Base-by-base conservation (phyloP, 192 early-diverging fungal genomes). In the Coemansia sp. region DNA sequence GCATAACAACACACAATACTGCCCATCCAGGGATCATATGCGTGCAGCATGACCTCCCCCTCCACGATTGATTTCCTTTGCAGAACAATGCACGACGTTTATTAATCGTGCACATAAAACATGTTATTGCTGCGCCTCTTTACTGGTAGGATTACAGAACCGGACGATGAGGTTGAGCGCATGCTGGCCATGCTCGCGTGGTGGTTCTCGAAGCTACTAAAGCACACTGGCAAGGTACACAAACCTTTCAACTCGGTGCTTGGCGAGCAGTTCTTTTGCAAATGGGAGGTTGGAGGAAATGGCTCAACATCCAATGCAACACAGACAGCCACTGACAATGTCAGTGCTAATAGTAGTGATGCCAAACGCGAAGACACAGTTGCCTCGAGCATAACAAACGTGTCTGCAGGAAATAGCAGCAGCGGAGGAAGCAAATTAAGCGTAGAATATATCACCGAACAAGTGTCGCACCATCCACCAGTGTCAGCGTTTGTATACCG, bases 191-290 rank as follows among this genome's bases (percentile, higher is more conserved):
- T 87, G 39, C 74, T 90, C 46, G 82, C 87, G 36, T 92, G 89
- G 88, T 90, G 87, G 85, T 87, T 81, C 65, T 85, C 87, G 22
- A 90, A 88, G 68, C 86, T 89, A 57, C 84, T 88, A 17, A 90
- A 89, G 65, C 83, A 82, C 58, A 71, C 78, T 22, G 84, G 80
- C 4, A 85, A 76, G 58, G 67, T 86, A 5, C 68, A 82, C 52
- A 87, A 87, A 74, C 84, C 85, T 14, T 87, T 83, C 68, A 87
- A 87, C 64, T 85, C 84, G 23, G 66, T 87, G 22, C 67, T 87
- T 8, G 84, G 86, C 58, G 86, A 87, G 71, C 84, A 78, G 62
- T 87, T 85, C 63, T 77, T 73, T 42, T 85, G 86, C 73, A 70
- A 77, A 63, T 87, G 84, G 84, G 75, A 84, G 24, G 74, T 85